A percentile compares a stretch with the other conserved stretches of the same genome.
phyloP scores from a whole-genome alignment of 768 basidiomycete species.

The Neoboletus brunneissimus region DNA sequence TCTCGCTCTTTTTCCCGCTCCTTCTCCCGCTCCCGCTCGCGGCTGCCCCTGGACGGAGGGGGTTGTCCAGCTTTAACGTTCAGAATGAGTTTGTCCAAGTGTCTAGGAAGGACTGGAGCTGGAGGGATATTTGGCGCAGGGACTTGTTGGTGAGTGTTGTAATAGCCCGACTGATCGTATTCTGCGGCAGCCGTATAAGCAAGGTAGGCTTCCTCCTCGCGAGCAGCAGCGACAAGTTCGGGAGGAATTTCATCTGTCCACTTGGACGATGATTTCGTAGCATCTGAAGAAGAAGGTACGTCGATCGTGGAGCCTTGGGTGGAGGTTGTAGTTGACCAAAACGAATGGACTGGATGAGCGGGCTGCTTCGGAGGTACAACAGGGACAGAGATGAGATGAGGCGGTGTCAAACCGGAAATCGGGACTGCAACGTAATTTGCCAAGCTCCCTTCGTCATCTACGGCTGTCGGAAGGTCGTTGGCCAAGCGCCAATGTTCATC shows the following conservation, averaged over 20 bases:
- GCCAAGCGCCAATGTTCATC: conserved; percentile 84
- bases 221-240: conserved; percentile 75
- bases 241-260: conserved; percentile 84
- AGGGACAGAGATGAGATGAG: conserved; percentile 34
- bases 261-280: conserved; percentile 31
- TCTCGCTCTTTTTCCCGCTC: conserved; percentile 35
- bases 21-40: conserved; percentile 37
- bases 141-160: conserved; percentile 38
- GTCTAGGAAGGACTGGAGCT: conserved; percentile 84
- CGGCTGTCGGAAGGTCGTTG: conserved; percentile 79
- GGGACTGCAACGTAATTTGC: conserved; percentile 83
- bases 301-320: conserved; percentile 33
- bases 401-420: conserved; percentile 33
- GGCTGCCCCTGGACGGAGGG: conserved; percentile 31
- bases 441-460: conserved; percentile 90
- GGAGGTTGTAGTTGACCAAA: conserved; percentile 42
- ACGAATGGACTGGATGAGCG: conserved; percentile 35
- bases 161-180: conserved; percentile 33
- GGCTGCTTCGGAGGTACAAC: conserved; percentile 30
- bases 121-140: conserved; percentile 81
- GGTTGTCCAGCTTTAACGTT: conserved; percentile 47
- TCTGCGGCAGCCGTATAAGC: conserved; percentile 32
- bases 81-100: conserved; percentile 91
- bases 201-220: conserved; percentile 79
- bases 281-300: conserved; percentile 24